These are phyloP conservation scores for Colletotrichum sp. DNA, from an alignment of 2,329 filamentous ascomycete genomes.

Conservation along the genomic window DNA sequence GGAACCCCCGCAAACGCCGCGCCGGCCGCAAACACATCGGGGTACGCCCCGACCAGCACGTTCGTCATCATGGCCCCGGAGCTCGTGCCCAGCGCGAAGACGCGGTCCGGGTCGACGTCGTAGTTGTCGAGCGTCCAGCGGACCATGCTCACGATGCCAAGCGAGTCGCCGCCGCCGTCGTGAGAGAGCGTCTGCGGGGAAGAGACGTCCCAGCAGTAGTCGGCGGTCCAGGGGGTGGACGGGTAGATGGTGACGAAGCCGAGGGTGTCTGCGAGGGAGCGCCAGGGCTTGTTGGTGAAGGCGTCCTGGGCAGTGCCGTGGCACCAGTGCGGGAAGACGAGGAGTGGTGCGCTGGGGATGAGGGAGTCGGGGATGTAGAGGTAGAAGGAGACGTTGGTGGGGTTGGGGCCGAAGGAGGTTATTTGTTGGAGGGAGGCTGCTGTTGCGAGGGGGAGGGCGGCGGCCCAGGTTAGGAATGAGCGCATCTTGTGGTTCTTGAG, in stretches of 20 bases:
- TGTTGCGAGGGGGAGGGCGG: neutral
- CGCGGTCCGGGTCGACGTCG: conserved; percentile 47
- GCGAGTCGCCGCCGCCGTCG: conserved; percentile 54
- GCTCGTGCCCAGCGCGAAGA: conserved; percentile 55
- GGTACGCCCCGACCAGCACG: conserved; percentile 55
- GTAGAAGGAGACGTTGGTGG: conserved; percentile 56
- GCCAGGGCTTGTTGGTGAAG: conserved; percentile 56
- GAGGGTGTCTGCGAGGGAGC: conserved; percentile 54
- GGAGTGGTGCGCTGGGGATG: conserved; percentile 50
- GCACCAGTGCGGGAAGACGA: conserved; percentile 65
- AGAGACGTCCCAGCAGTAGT: conserved; percentile 65
- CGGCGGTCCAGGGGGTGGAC: conserved; percentile 38
- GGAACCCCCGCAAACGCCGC: conserved; percentile 48
- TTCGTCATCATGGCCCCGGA: conserved; percentile 64
- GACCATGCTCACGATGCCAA: conserved; percentile 60
- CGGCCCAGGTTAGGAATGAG: neutral
- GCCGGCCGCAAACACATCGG: conserved; percentile 56
- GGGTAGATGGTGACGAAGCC: conserved; percentile 57
- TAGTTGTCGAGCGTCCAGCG: conserved; percentile 52
- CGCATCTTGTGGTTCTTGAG: neutral
- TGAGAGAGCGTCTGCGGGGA: conserved; percentile 52
- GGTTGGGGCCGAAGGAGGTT: conserved; percentile 46
- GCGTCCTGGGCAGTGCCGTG: conserved; percentile 55
- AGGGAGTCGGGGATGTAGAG: conserved; percentile 52
- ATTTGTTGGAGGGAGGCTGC: conserved; percentile 17